phyloP scores from a whole-genome alignment of 495 filamentous ascomycete species.

The Endocarpon pusillum region DNA sequence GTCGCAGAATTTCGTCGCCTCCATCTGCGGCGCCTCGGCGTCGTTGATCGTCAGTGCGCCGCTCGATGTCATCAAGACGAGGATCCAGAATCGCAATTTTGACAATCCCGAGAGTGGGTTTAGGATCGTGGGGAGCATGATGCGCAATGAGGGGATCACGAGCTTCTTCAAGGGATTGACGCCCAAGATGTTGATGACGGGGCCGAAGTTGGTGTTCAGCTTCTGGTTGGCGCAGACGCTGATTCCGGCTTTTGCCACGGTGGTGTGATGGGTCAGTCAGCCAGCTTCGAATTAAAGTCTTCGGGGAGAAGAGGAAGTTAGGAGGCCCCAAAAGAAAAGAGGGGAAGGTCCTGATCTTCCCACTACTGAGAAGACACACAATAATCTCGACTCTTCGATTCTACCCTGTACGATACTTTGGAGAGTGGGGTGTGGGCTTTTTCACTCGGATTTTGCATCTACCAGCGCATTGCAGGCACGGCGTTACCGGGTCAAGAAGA shows the following conservation, averaged over 20 bases:
- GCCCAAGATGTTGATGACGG: conserved; percentile 96
- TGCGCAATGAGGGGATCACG: conserved; percentile 63
- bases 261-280: too few species aligned
- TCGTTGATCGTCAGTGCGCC: conserved; percentile 88
- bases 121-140: conserved; percentile 79
- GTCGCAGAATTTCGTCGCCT: conserved; percentile 94
- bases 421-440: too few species aligned
- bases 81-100: conserved; percentile 98
- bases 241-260: conserved; percentile 52
- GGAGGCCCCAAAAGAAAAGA: too few species aligned
- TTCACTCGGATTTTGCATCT: too few species aligned
- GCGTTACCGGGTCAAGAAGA: too few species aligned
- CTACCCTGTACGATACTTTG: too few species aligned
- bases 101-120: conserved; percentile 91
- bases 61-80: conserved; percentile 96
- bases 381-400: too few species aligned
- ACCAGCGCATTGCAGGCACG: too few species aligned
- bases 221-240: conserved; percentile 98
- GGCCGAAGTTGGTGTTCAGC: conserved; percentile 95
- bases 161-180: conserved; percentile 96
- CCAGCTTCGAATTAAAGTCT: too few species aligned
- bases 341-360: too few species aligned
- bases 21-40: conserved; percentile 80
- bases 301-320: too few species aligned
- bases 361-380: too few species aligned